Conservation (phyloP, 768 basidiomycete species). For the Phaeotremella skinneri region DNA sequence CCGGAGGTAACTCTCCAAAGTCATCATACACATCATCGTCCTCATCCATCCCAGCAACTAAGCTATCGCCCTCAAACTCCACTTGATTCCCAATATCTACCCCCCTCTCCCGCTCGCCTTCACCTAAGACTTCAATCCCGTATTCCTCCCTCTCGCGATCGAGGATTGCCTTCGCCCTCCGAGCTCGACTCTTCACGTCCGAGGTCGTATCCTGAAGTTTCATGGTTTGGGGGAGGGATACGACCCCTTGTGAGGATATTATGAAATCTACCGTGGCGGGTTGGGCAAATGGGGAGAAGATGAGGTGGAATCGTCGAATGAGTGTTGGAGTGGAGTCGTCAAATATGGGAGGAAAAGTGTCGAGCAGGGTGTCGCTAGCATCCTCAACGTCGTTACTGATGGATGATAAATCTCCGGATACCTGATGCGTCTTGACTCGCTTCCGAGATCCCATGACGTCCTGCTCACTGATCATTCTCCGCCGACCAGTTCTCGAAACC, state of each 20-base stretch:
- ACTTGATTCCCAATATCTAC: not conserved
- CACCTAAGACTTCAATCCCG: not conserved
- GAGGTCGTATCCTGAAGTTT: conserved; percentile 18
- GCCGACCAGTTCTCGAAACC: conserved; percentile 71
- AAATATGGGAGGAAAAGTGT: not conserved
- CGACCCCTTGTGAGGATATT: conserved; percentile 64
- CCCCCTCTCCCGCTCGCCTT: not conserved
- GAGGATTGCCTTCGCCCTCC: not conserved
- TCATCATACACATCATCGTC: conserved; percentile 34
- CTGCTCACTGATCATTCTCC: conserved; percentile 57
- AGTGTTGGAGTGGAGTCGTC: conserved; percentile 53
- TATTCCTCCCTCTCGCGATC: conserved; percentile 2
- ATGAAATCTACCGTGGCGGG: conserved; percentile 72
- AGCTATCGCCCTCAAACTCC: not conserved
- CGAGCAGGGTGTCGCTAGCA: not conserved
- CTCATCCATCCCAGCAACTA: conserved; percentile 4
- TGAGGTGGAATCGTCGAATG: conserved; percentile 68
- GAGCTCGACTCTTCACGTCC: conserved; percentile 11
- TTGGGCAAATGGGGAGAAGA: conserved; percentile 68
- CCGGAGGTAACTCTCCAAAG: conserved; percentile 32
- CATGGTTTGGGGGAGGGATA: conserved; percentile 26
- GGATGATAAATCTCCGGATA: conserved; percentile 53
- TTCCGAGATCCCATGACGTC: conserved; percentile 42
- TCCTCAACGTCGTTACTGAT: not conserved
- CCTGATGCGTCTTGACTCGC: conserved; percentile 36